Evolutionary conservation across 805 yeast genomes (phyloP).

Genomic region (Metschnikowia peoriensis): DNA sequence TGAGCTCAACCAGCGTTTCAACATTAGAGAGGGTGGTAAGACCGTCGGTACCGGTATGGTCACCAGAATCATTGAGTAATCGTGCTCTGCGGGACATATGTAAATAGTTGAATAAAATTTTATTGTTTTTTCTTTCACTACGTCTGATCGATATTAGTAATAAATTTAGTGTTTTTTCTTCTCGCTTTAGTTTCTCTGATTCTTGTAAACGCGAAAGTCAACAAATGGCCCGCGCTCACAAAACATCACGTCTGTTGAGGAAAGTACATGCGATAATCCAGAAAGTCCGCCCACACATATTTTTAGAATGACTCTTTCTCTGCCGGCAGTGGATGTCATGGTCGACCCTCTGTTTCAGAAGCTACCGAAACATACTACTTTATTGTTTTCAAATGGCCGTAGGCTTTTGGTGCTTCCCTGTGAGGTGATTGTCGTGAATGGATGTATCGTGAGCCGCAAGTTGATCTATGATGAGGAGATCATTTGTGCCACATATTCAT

Average conservation of each 20-base stretch:
- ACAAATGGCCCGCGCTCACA: no score
- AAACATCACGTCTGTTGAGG: no score
- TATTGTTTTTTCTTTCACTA: not conserved
- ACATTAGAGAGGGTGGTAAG: constrained; percentile 99
- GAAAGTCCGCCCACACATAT: no score
- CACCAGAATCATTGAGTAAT: constrained; percentile 79
- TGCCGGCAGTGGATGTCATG: constrained; percentile 34
- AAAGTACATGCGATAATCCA: no score
- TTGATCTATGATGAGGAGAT: constrained; percentile 52
- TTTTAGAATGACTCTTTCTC: constrained; percentile 16
- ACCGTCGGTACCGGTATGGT: constrained; percentile 99
- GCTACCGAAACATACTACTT: constrained; percentile 19
- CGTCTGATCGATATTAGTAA: no score
- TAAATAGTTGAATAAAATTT: constrained; percentile 4
- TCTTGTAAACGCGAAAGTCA: no score
- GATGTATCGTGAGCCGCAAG: constrained; percentile 48
- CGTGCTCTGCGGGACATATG: constrained; percentile 1
- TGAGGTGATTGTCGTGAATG: constrained; percentile 49
- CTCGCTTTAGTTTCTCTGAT: no score
- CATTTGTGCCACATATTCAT: constrained; percentile 59
- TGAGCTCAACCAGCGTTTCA: constrained; percentile 97
- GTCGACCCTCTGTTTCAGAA: constrained; percentile 25
- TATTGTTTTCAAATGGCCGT: constrained; percentile 28
- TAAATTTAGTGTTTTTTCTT: no score
- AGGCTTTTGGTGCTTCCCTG: constrained; percentile 35